Conservation (phyloP, 306 rosid genomes). For the Geum urbanum region DNA sequence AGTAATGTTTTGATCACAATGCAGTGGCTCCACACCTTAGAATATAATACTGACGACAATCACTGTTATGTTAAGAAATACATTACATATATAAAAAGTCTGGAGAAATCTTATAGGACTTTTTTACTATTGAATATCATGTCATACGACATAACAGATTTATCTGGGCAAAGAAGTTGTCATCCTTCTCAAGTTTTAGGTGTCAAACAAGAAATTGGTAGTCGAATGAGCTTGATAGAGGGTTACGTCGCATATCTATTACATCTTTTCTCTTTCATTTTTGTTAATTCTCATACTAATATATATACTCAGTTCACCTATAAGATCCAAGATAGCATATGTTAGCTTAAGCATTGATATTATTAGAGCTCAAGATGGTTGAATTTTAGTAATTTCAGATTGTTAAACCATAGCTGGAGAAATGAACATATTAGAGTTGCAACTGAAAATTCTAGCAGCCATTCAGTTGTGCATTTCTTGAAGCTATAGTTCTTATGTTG, state of each 20-base stretch:
- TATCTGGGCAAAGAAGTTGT: slow-evolving; percentile 72
- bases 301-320: background rate
- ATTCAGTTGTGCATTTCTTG: slow-evolving; percentile 59
- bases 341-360: background rate
- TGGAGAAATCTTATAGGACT: slow-evolving; percentile 28
- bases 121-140: slow-evolving; percentile 57
- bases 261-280: slow-evolving; percentile 8
- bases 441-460: slow-evolving; percentile 52
- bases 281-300: slow-evolving; percentile 6
- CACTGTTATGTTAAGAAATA: slow-evolving; percentile 16
- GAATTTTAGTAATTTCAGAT: slow-evolving; percentile 35
- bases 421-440: slow-evolving; percentile 65
- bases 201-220: slow-evolving; percentile 34
- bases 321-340: background rate
- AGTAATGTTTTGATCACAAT: slow-evolving; percentile 24
- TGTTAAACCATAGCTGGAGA: slow-evolving; percentile 55
- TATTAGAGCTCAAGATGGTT: background rate
- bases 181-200: slow-evolving; percentile 73
- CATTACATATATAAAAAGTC: background rate
- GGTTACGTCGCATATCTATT: slow-evolving; percentile 37
- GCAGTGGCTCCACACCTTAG: background rate
- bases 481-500: slow-evolving; percentile 77
- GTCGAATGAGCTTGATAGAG: slow-evolving; percentile 40
- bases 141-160: slow-evolving; percentile 61
- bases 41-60: slow-evolving; percentile 4